A percentile compares a stretch with the other conserved stretches of the same genome.
Evolutionary conservation across 148 eudicot genomes (phyloP).

Genomic region (Rhododendron molle): DNA sequence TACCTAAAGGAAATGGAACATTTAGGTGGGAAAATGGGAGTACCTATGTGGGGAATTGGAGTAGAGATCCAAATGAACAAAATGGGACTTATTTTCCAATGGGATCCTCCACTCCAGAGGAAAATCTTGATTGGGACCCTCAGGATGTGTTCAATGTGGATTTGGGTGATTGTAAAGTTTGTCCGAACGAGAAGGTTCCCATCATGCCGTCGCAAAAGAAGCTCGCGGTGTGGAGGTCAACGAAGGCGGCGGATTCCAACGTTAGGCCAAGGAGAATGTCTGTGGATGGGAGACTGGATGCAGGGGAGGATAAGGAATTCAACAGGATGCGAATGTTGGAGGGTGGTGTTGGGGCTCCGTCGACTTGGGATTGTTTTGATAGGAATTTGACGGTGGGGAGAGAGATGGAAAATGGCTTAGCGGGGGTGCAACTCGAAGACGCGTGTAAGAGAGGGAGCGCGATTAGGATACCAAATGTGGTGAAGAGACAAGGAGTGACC

Average conservation of each 20-base stretch:
- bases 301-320: constrained; percentile 31
- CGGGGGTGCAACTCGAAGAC: constrained; percentile 29
- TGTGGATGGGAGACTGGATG: constrained; percentile 62
- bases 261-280: constrained; percentile 63
- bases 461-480: constrained; percentile 54
- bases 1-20: constrained; percentile 83
- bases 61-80: constrained; percentile 50
- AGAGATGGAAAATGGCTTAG: constrained; percentile 20
- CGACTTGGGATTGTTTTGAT: constrained; percentile 14
- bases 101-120: constrained; percentile 12
- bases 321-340: constrained; percentile 44
- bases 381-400: constrained; percentile 31
- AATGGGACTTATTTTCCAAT: constrained; percentile 48
- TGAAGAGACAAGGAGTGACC: constrained; percentile 73
- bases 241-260: constrained; percentile 35
- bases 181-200: constrained; percentile 52
- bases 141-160: constrained; percentile 49
- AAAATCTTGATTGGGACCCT: constrained; percentile 55
- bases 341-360: not conserved
- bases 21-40: constrained; percentile 62
- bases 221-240: constrained; percentile 66
- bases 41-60: constrained; percentile 73
- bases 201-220: constrained; percentile 83
- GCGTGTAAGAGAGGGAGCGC: constrained; percentile 39
- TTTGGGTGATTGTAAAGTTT: constrained; percentile 39